A percentile compares a stretch with the other conserved stretches of the same genome.
These are phyloP conservation scores for Pezicula rhizophila DNA, from an alignment of 2,329 filamentous ascomycete genomes.

Conservation along the genomic window DNA sequence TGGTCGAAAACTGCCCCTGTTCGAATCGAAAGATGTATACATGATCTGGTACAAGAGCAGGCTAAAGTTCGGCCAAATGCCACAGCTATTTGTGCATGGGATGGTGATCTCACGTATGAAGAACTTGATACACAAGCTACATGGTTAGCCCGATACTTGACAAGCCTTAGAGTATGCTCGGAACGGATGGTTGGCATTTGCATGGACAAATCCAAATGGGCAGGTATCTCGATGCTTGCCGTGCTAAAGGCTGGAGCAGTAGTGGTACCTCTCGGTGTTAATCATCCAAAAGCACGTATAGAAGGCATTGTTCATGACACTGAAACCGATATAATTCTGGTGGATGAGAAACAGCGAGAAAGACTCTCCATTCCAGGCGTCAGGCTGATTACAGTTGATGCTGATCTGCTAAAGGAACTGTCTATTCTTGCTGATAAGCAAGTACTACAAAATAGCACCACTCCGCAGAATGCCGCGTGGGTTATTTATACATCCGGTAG, in stretches of 20 bases:
- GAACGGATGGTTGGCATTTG: not conserved
- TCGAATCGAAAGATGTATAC: constrained; percentile 1
- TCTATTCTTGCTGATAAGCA: not conserved
- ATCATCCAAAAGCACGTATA: constrained; percentile 1
- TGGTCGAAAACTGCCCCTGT: not conserved
- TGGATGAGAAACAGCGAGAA: not conserved
- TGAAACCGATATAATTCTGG: not conserved
- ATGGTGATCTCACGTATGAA: not conserved
- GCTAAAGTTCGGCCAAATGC: not conserved
- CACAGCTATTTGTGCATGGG: constrained; percentile 1
- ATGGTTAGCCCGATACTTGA: constrained; percentile 1
- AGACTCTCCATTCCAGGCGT: not conserved
- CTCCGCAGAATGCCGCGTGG: not conserved
- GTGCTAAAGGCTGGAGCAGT: constrained; percentile 1
- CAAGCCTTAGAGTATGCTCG: constrained; percentile 1
- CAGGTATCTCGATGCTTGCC: constrained; percentile 1
- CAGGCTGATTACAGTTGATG: not conserved
- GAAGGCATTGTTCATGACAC: not conserved
- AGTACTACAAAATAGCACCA: not conserved
- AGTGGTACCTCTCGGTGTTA: not conserved
- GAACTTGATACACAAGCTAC: not conserved
- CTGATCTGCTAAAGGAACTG: not conserved
- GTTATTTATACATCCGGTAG: constrained; percentile 1
- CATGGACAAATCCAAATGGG: constrained; percentile 1
- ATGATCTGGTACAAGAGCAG: constrained; percentile 1